Conservation (phyloP, 768 basidiomycete species). For the Tulasnella calospora region DNA sequence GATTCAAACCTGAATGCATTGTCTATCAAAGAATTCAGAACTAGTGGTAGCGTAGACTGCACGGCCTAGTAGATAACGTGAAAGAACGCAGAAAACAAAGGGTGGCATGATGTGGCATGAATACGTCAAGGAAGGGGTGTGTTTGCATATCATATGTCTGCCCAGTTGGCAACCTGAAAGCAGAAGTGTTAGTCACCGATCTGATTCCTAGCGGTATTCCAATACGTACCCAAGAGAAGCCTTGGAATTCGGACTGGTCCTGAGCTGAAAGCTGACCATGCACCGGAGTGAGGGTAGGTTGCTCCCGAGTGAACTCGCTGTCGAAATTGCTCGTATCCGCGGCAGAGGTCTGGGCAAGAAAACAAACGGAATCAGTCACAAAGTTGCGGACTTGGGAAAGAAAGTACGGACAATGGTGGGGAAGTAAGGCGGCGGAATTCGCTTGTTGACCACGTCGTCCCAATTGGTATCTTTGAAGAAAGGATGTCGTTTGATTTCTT, state of each 20-base stretch:
- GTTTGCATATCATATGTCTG: conserved; percentile 34
- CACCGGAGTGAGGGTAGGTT: conserved; percentile 95
- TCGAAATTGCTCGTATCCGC: conserved; percentile 68
- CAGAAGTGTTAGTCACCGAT: neutral
- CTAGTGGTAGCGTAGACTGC: conserved; percentile 1
- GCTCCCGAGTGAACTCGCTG: conserved; percentile 93
- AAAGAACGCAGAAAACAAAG: neutral
- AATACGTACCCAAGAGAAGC: conserved; percentile 81
- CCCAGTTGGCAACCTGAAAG: conserved; percentile 28
- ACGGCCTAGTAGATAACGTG: neutral
- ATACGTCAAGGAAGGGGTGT: neutral
- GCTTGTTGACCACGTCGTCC: conserved; percentile 95
- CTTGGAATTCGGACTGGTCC: conserved; percentile 93
- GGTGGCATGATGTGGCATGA: neutral
- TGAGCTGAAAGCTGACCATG: conserved; percentile 85
- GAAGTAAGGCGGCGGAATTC: conserved; percentile 95
- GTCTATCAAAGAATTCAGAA: neutral
- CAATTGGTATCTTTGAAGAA: conserved; percentile 99
- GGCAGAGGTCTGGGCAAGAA: conserved; percentile 31
- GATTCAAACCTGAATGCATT: conserved; percentile 5
- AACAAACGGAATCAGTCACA: conserved; percentile 26
- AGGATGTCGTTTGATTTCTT: conserved; percentile 93
- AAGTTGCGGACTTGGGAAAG: conserved; percentile 25
- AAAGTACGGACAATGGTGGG: conserved; percentile 73
- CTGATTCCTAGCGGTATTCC: neutral